Evolutionary conservation across 1,284 basidiomycete genomes (phyloP), one percentile per base, ranked within the genome.

Genomic region (Mycena sp.): DNA sequence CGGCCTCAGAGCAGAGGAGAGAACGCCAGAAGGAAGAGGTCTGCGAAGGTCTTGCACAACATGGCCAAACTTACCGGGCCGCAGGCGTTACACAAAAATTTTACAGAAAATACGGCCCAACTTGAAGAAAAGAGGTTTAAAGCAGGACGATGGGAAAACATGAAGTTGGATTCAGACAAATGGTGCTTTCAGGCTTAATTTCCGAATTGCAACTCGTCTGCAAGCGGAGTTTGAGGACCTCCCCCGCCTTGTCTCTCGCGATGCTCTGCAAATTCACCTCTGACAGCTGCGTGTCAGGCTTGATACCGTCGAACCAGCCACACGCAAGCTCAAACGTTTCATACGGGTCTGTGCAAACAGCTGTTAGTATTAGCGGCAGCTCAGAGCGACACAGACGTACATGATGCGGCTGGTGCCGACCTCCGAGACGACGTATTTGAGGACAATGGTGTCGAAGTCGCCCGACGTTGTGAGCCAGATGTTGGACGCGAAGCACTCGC

Each of bases 151-250:
- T n/a, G n/a, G n/a, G n/a, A n/a, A n/a, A n/a, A n/a, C n/a, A n/a
- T n/a, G n/a, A n/a, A n/a, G n/a, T n/a, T n/a, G n/a, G n/a, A n/a
- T n/a, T n/a, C n/a, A n/a, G n/a, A n/a, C n/a, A n/a, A n/a, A n/a
- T 74, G 38, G 72, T 61, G 43, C 69, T 65, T 21, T 79, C 79
- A 16, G 80, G 23, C 45, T 74, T 68, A 23, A 80, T 64, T 67
- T 78, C 74, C 26, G 80, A 72, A 11, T 70, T 41, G 17, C 46
- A 44, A 51, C 46, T 57, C 5, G 30, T 52, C 26, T 44, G 23
- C 43, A 44, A 25, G 23, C 43, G 43, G 19, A 44, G 23, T 14
- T 44, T 44, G 6, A 44, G 21, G 11, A 44, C 43, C 23, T 44
- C 43, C 9, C 19, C 21, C 43, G 43, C 43, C 19, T 25, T 44